These are phyloP conservation scores for Trichoderma guizhouense DNA, from an alignment of 2,329 filamentous ascomycete species.

Conservation along the genomic window DNA sequence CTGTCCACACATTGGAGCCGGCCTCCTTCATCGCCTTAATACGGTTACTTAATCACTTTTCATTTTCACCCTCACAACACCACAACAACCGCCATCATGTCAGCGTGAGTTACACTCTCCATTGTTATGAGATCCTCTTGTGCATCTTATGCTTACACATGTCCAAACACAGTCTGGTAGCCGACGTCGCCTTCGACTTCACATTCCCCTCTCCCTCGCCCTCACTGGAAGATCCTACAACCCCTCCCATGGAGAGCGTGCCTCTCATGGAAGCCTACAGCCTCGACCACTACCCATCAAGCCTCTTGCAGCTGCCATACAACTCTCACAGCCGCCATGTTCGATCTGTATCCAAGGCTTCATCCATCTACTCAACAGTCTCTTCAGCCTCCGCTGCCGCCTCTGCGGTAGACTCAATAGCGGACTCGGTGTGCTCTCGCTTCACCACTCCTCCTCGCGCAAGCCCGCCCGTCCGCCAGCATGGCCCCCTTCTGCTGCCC, in stretches of 20 bases:
- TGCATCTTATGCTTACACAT: constrained; percentile 25
- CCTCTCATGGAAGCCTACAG: constrained; percentile 37
- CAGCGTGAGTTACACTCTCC: constrained; percentile 31
- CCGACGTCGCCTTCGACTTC: constrained; percentile 61
- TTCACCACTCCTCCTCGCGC: constrained; percentile 64
- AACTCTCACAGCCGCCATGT: constrained; percentile 47
- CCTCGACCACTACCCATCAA: constrained; percentile 46
- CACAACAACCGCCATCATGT: constrained; percentile 28
- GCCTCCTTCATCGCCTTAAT: constrained; percentile 19
- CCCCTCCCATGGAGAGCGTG: constrained; percentile 27
- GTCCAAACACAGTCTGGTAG: constrained; percentile 52
- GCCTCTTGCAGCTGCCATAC: constrained; percentile 54
- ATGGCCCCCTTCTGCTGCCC: constrained; percentile 76
- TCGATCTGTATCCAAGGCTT: constrained; percentile 63
- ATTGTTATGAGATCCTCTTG: background rate
- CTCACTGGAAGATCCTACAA: constrained; percentile 29
- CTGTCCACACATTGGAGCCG: constrained; percentile 20
- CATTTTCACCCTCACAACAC: constrained; percentile 14
- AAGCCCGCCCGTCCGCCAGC: constrained; percentile 69
- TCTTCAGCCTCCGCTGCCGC: constrained; percentile 8
- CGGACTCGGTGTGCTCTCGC: constrained; percentile 65
- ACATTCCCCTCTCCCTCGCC: constrained; percentile 43
- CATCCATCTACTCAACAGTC: constrained; percentile 59
- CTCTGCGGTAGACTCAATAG: constrained; percentile 53
- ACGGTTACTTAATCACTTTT: background rate